Percentiles rank a stretch among this genome's conserved stretches.
Conservation (phyloP, 441 rosid genomes). For the Arabidopsis hybrid region DNA sequence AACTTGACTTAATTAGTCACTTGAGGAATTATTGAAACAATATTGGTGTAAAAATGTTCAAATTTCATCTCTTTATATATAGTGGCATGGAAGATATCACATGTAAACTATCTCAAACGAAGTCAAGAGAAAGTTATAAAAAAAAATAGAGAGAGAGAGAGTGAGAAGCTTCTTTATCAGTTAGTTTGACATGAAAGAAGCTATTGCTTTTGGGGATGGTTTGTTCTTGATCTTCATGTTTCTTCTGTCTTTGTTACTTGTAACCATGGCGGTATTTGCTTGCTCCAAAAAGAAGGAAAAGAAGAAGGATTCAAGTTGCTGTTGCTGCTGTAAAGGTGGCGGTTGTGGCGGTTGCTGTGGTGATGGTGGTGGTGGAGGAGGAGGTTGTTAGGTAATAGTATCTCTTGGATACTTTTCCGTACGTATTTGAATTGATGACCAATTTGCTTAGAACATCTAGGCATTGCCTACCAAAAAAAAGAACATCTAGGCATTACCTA, state of each 20-base stretch:
- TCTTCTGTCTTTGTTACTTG: conserved; percentile 35
- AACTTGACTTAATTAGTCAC: background rate
- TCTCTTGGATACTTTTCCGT: conserved; percentile 2
- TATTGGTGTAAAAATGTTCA: conserved; percentile 4
- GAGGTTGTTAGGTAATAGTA: conserved; percentile 28
- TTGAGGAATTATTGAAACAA: conserved; percentile 1
- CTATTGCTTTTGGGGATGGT: conserved; percentile 4
- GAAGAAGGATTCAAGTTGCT: conserved; percentile 4
- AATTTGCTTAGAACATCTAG: background rate
- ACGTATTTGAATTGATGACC: background rate
- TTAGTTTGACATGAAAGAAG: conserved; percentile 28
- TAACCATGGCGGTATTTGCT: conserved; percentile 26
- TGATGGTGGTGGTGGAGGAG: conserved; percentile 44
- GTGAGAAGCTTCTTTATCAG: conserved; percentile 10
- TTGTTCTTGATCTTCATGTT: conserved; percentile 34
- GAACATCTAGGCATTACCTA: background rate
- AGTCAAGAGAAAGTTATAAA: background rate
- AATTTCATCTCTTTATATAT: conserved; percentile 21
- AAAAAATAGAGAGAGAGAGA: background rate
- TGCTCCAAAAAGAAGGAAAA: conserved; percentile 15
- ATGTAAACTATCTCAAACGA: background rate
- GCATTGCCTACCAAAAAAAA: too few relatives aligned
- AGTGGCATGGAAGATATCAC: conserved; percentile 26
- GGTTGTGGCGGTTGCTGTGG: conserved; percentile 27
- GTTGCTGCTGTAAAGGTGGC: background rate